Evolutionary conservation across 306 rosid species (phyloP).

Genomic region (Casuarina cunninghamiana): DNA sequence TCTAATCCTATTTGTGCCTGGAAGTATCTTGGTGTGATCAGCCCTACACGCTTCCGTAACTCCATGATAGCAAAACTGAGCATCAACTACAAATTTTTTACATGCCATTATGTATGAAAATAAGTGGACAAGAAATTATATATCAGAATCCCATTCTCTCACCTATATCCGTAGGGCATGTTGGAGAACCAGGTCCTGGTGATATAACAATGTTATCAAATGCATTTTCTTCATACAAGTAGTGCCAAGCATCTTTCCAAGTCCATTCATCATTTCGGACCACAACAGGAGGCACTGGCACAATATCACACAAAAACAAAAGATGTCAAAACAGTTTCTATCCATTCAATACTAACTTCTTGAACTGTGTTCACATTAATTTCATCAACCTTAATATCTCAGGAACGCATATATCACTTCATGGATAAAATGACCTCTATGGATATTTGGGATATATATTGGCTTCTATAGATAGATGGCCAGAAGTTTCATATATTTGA

Average conservation of each 20-base stretch:
- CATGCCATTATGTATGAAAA: background rate
- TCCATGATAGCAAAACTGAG: slow-evolving; percentile 5
- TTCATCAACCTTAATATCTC: background rate
- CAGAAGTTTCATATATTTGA: background rate
- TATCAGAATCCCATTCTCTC: slow-evolving; percentile 25
- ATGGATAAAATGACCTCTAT: background rate
- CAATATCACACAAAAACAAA: slow-evolving; percentile 33
- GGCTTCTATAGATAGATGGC: background rate
- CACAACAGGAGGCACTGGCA: slow-evolving; percentile 90
- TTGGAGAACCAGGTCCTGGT: slow-evolving; percentile 98
- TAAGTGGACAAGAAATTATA: slow-evolving; percentile 17
- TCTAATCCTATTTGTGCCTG: too few relatives aligned
- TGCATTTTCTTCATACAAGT: slow-evolving; percentile 76
- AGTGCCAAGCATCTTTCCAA: slow-evolving; percentile 70
- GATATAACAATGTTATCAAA: slow-evolving; percentile 98
- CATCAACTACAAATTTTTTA: background rate
- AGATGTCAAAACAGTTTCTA: slow-evolving; percentile 20
- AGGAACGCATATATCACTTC: background rate
- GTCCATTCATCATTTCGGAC: slow-evolving; percentile 82
- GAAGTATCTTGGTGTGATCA: background rate
- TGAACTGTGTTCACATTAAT: background rate
- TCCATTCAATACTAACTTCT: slow-evolving; percentile 4
- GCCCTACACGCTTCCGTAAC: slow-evolving; percentile 5
- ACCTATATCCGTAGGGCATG: slow-evolving; percentile 87
- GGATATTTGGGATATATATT: background rate